Percentiles rank a stretch among this genome's conserved stretches.
Evolutionary conservation across 352 stramenopile genomes (phyloP).

Genomic region (Pythium diclinum): DNA sequence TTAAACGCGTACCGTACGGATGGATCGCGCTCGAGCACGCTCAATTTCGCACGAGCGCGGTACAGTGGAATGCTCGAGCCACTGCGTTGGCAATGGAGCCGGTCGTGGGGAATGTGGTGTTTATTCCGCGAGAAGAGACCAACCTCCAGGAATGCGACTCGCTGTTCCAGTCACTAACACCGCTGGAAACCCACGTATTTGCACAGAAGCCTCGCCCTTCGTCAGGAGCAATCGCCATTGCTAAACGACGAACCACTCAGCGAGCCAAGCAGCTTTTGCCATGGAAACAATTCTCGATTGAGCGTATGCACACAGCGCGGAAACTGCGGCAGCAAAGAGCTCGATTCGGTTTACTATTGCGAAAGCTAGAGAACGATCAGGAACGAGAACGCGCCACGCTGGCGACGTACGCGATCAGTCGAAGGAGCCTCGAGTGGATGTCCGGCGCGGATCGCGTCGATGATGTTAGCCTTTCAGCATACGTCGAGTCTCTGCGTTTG

Average conservation of each 20-base stretch:
- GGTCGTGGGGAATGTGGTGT: constrained; percentile 28
- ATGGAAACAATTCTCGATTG: constrained; percentile 59
- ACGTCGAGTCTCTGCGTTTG: constrained; percentile 9
- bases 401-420: constrained; percentile 22
- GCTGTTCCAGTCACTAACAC: constrained; percentile 9
- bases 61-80: constrained; percentile 32
- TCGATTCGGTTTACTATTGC: constrained; percentile 1
- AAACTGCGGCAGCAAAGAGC: constrained; percentile 13
- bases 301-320: constrained; percentile 41
- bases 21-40: constrained; percentile 27
- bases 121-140: constrained; percentile 5
- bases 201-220: constrained; percentile 10
- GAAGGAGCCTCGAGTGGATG: constrained; percentile 31
- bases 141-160: constrained; percentile 4
- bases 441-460: background rate
- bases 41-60: background rate
- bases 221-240: background rate
- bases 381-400: constrained; percentile 26
- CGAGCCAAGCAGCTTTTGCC: constrained; percentile 45
- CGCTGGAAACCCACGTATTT: background rate
- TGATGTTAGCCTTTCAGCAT: background rate
- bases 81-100: constrained; percentile 24
- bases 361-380: constrained; percentile 1
- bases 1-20: constrained; percentile 24
- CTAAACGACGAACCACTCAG: constrained; percentile 14